A percentile compares a stretch with the other conserved stretches of the same genome.
phyloP scores from a whole-genome alignment of 495 filamentous ascomycete species.

The Aspergillus taichungensis region DNA sequence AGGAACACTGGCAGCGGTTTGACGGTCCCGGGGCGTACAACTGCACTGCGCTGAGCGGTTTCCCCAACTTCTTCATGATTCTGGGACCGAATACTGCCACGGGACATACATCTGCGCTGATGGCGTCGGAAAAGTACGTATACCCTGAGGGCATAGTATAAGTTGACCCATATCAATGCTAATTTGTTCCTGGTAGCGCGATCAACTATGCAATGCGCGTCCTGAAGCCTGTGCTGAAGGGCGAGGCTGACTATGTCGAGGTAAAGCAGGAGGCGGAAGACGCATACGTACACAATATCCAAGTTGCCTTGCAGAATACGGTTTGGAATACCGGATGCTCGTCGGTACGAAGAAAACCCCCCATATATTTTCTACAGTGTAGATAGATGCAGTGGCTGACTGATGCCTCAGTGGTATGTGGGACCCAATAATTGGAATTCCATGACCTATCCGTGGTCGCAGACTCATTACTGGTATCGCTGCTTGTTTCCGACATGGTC shows the following conservation, averaged over 20 bases:
- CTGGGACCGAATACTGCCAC: conserved; percentile 51
- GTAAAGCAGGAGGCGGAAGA: conserved; percentile 38
- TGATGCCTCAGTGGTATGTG: conserved; percentile 8
- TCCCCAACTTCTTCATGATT: conserved; percentile 52
- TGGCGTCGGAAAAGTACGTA: conserved; percentile 39
- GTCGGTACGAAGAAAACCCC: conserved; percentile 3
- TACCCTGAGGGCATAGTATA: neutral
- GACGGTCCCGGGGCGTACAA: conserved; percentile 47
- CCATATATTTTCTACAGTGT: too few species aligned
- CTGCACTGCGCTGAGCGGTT: conserved; percentile 42
- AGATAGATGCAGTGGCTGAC: too few species aligned
- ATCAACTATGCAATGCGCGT: conserved; percentile 40
- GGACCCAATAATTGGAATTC: conserved; percentile 38
- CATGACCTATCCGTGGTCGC: conserved; percentile 38
- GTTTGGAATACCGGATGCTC: conserved; percentile 40
- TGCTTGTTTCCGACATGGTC: conserved; percentile 28
- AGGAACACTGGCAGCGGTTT: conserved; percentile 33
- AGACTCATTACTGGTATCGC: conserved; percentile 24
- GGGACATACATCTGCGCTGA: conserved; percentile 46
- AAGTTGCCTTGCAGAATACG: conserved; percentile 28
- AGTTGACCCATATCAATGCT: neutral
- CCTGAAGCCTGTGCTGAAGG: conserved; percentile 41
- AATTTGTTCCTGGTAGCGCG: conserved; percentile 7
- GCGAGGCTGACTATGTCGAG: conserved; percentile 29
- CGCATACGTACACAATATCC: conserved; percentile 28